Conservation (phyloP, 2,329 filamentous ascomycete genomes). For the Malbranchea zuffiana region DNA sequence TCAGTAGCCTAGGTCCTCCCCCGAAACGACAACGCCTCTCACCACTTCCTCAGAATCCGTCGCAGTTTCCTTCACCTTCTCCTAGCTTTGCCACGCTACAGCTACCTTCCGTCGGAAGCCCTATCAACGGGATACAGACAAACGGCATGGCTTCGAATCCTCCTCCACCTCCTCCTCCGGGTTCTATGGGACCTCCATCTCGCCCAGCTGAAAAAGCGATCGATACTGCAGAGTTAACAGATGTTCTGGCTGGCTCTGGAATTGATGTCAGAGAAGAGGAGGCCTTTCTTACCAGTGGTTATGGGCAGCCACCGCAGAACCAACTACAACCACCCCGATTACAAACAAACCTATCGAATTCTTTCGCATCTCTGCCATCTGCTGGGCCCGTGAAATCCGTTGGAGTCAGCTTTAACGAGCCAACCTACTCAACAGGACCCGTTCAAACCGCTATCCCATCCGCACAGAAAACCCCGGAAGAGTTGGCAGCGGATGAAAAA, state of each 20-base stretch:
- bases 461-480: constrained; percentile 7
- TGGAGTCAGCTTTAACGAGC: constrained; percentile 40
- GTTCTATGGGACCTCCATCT: constrained; percentile 54
- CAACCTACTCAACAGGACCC: constrained; percentile 41
- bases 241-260: constrained; percentile 72
- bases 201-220: constrained; percentile 44
- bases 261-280: constrained; percentile 83
- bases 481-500: constrained; percentile 39
- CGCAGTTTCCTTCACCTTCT: constrained; percentile 41
- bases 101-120: constrained; percentile 24
- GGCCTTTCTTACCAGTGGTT: constrained; percentile 57
- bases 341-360: constrained; percentile 32
- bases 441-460: constrained; percentile 36
- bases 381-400: constrained; percentile 31
- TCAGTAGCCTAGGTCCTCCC: constrained; percentile 44
- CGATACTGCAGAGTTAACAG: constrained; percentile 59
- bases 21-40: constrained; percentile 64
- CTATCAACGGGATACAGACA: constrained; percentile 37
- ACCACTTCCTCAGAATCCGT: constrained; percentile 52
- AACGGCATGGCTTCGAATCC: constrained; percentile 42
- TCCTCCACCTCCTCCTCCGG: constrained; percentile 29
- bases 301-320: constrained; percentile 38
- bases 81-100: constrained; percentile 45
- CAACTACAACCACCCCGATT: constrained; percentile 34
- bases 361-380: constrained; percentile 32